Evolutionary conservation across 139 green algal species (phyloP), one percentile per base, ranked within the genome.

Genomic region (Auxenochlorella pyrenoidosa): DNA sequence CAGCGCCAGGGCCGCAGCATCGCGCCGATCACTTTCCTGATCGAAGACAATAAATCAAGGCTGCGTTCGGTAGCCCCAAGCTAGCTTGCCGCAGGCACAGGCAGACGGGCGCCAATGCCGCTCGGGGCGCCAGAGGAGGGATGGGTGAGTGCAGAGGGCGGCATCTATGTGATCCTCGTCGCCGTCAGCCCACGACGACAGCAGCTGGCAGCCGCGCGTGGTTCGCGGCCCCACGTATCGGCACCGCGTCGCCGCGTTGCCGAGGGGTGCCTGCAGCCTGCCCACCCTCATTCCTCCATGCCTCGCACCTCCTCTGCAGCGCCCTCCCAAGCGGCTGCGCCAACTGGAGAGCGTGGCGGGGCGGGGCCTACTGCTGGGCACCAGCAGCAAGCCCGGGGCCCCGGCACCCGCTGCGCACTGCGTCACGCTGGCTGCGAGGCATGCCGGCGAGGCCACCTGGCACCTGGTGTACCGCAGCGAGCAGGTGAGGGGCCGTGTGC

Each of bases 401-500:
- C 43, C 54, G 19, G 77, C 75, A 19, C 22, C 79, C 3, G 80
- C 66, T 18, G 38, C 66, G 41, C 43, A 86, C 66, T 79, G 59
- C 12, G 82, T 78, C 18, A 68, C 66, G n/a, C 32, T 78, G 2
- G 70, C 82, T 3, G 43, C 44, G 32, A 21, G 82, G 43, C 60
- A n/a, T 32, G 32, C 26, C n/a, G 26, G 32, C 43, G 82, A 28
- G 1, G 65, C 19, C 6, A 21, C 34, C 5, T 79, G 65, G 65
- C 47, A 36, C 32, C 40, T 77, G 3, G 13, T 88, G 4, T 88
- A 88, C 32, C 84, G 84, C 38, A 88, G 84, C 59, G 84, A 88
- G 40, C 73, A 51, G 75, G 84, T 88, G 59, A 82, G 58, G 41
- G 8, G 54, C 79, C 59, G 22, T 71, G 63, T n/a, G 26, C 22